Evolutionary conservation across 129 eudicot genomes (phyloP).

Genomic region (sunflower (Helianthus annuus)): DNA sequence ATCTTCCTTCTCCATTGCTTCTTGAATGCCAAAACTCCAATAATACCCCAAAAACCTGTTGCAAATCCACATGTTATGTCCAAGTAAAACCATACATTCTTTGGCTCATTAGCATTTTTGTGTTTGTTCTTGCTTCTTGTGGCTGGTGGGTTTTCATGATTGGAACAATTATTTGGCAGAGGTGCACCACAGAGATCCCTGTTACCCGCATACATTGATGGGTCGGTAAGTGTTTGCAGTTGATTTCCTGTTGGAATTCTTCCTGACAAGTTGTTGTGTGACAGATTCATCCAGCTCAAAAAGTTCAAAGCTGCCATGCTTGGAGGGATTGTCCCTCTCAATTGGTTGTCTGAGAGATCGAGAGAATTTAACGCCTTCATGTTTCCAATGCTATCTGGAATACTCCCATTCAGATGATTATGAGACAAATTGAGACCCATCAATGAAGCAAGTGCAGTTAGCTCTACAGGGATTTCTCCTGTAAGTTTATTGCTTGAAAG

Average conservation of each 20-base stretch:
- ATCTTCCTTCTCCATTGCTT: not conserved
- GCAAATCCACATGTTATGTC: not conserved
- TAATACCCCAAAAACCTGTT: slow-evolving; percentile 4
- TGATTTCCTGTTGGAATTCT: not conserved
- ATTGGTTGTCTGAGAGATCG: not conserved
- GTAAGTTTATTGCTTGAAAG: slow-evolving; percentile 7
- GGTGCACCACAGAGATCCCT: not conserved
- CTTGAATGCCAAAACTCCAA: not conserved
- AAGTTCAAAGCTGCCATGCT: not conserved
- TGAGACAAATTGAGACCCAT: not conserved
- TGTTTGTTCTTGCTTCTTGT: not conserved
- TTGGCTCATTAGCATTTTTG: not conserved
- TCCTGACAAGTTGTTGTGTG: not conserved
- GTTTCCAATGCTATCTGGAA: not conserved
- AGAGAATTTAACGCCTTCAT: not conserved
- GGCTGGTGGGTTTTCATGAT: not conserved
- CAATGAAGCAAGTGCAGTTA: not conserved
- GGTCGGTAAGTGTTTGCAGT: not conserved
- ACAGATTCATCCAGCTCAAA: not conserved
- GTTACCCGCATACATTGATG: not conserved
- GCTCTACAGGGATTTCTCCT: not conserved
- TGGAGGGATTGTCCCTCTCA: not conserved
- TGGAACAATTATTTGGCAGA: not conserved
- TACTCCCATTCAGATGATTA: not conserved
- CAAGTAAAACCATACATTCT: not conserved